Conservation (phyloP, 2,329 filamentous ascomycete species). For the Fusarium penzigii region DNA sequence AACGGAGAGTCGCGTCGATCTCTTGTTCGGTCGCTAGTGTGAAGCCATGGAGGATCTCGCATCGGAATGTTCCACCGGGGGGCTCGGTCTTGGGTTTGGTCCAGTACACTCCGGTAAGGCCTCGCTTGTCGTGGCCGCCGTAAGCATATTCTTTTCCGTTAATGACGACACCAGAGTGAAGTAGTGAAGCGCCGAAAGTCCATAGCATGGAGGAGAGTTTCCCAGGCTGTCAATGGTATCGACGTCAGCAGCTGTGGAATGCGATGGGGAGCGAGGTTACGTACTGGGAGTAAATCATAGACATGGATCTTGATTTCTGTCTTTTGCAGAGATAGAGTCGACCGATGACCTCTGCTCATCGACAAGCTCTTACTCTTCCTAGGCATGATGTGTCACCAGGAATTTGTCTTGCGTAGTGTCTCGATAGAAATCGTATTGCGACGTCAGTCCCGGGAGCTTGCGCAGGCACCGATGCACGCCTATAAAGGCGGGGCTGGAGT, state of each 20-base stretch:
- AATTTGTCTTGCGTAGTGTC: neutral
- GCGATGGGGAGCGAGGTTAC: constrained; percentile 20
- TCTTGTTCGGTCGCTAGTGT: constrained; percentile 69
- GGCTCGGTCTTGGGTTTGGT: constrained; percentile 72
- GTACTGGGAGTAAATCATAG: constrained; percentile 74
- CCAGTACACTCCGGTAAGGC: constrained; percentile 80
- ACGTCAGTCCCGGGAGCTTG: constrained; percentile 16
- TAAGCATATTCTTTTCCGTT: constrained; percentile 81
- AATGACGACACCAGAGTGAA: constrained; percentile 83
- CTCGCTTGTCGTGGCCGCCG: constrained; percentile 73
- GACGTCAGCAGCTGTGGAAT: constrained; percentile 13
- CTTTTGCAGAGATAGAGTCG: constrained; percentile 68
- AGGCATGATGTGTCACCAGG: constrained; percentile 25
- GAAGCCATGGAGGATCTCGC: constrained; percentile 77
- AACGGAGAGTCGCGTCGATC: constrained; percentile 69
- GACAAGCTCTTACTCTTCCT: constrained; percentile 29
- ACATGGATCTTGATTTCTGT: constrained; percentile 76
- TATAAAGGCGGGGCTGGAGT: neutral
- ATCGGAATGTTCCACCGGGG: constrained; percentile 75
- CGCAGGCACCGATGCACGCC: neutral
- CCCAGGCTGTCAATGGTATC: constrained; percentile 56
- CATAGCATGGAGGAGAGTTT: constrained; percentile 75
- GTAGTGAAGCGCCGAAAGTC: constrained; percentile 73
- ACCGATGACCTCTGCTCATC: constrained; percentile 52
- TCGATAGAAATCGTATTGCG: constrained; percentile 25